Percentiles rank a stretch among this genome's conserved stretches.
Evolutionary conservation across 176 grass and related monocot genomes (phyloP).

Genomic region (Luzula sylvatica): DNA sequence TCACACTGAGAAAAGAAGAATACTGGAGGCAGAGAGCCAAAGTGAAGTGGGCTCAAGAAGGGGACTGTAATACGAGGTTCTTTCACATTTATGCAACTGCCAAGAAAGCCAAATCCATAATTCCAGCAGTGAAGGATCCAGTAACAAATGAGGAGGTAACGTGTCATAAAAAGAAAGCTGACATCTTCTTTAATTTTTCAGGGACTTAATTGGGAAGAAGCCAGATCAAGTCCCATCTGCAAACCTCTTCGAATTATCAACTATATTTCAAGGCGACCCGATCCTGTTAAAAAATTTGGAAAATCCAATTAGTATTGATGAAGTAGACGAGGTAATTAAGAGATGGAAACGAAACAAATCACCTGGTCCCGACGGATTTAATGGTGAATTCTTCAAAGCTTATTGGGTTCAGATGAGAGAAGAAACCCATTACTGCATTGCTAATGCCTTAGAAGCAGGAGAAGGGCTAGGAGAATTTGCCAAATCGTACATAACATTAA

Average conservation of each 20-base stretch:
- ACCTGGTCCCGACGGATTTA: too few species aligned
- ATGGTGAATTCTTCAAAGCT: background rate
- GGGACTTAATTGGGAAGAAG: too few species aligned
- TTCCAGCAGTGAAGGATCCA: background rate
- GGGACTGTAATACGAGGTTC: background rate
- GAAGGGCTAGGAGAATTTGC: background rate
- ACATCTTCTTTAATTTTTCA: too few species aligned
- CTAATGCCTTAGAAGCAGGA: background rate
- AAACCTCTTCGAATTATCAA: too few species aligned
- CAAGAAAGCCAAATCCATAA: background rate
- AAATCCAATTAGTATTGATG: background rate
- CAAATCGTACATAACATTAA: background rate
- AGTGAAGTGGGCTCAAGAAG: background rate
- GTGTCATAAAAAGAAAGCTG: too few species aligned
- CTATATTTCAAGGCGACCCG: background rate
- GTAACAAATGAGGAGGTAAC: background rate
- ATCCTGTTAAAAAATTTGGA: background rate
- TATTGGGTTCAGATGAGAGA: background rate
- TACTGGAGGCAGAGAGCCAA: too few species aligned
- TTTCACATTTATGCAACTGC: background rate
- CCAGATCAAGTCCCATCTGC: background rate
- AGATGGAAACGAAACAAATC: too few species aligned
- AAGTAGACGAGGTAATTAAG: too few species aligned
- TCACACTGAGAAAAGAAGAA: too few species aligned
- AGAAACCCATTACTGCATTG: background rate